phyloP scores from a whole-genome alignment of 306 rosid species.

The Inga leiocalycina region DNA sequence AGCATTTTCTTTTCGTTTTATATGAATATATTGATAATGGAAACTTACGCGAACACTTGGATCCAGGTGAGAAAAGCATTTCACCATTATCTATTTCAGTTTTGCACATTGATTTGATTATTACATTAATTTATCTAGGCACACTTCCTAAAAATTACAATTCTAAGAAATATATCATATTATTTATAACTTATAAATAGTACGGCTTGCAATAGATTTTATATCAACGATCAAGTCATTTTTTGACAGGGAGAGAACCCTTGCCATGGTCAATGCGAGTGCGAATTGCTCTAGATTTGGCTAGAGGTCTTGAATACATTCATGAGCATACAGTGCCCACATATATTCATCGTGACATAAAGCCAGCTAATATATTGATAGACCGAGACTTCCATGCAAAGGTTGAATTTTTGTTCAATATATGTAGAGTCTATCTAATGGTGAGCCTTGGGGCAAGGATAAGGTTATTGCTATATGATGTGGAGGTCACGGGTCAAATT shows the following conservation, averaged over 20 bases:
- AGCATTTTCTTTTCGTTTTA: slow-evolving; percentile 75
- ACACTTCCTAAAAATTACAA: no score
- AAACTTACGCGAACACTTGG: background rate
- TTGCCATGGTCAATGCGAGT: slow-evolving; percentile 60
- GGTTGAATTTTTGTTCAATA: slow-evolving; percentile 47
- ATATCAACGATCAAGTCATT: slow-evolving; percentile 15
- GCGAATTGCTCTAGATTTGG: background rate
- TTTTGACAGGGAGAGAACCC: slow-evolving; percentile 60
- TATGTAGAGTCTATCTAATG: background rate
- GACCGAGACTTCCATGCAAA: slow-evolving; percentile 78
- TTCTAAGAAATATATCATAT: no score
- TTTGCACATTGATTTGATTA: no score
- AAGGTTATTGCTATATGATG: no score
- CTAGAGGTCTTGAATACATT: slow-evolving; percentile 82
- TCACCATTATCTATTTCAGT: background rate
- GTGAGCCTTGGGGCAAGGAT: no score
- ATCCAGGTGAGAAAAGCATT: slow-evolving; percentile 56
- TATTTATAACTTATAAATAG: no score
- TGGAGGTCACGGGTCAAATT: no score
- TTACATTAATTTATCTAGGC: no score
- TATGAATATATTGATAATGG: slow-evolving; percentile 12
- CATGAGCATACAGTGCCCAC: slow-evolving; percentile 97
- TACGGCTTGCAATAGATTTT: no score
- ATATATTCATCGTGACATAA: slow-evolving; percentile 89
- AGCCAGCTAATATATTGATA: slow-evolving; percentile 90